Conservation (phyloP, 768 basidiomycete species). For the Podaxis sp. region DNA sequence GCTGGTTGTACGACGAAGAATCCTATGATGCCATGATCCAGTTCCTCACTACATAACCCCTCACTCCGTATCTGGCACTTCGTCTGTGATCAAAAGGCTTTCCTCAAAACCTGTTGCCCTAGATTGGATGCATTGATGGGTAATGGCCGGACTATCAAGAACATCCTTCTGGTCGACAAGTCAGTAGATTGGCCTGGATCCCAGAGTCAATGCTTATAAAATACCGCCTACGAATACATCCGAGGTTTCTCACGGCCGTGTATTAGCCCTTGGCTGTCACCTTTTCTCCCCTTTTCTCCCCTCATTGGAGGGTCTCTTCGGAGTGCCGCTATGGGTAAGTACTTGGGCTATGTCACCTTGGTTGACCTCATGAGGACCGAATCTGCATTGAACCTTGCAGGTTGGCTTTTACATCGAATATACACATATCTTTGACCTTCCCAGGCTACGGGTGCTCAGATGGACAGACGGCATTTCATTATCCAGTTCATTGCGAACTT, state of each 20-base stretch:
- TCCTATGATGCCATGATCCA: not conserved
- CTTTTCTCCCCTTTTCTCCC: not conserved
- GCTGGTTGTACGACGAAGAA: not conserved
- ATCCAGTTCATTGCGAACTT: not conserved
- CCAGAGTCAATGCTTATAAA: not conserved
- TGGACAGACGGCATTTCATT: not conserved
- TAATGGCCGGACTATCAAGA: not conserved
- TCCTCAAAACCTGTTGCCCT: not conserved
- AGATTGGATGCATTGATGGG: not conserved
- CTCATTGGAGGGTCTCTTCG: not conserved
- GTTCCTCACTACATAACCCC: not conserved
- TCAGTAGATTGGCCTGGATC: conserved; percentile 1
- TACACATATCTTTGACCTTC: not conserved
- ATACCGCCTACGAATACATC: not conserved
- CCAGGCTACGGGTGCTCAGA: not conserved
- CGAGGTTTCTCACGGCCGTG: not conserved
- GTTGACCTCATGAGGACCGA: no score
- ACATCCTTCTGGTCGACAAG: not conserved
- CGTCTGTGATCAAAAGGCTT: not conserved
- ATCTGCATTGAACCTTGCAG: not conserved
- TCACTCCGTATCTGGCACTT: not conserved
- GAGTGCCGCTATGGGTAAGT: not conserved
- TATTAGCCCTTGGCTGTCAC: not conserved
- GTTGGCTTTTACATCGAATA: not conserved
- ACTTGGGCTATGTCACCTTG: not conserved